These are phyloP conservation scores for Senna tora DNA, from an alignment of 306 rosid genomes.

Conservation along the genomic window DNA sequence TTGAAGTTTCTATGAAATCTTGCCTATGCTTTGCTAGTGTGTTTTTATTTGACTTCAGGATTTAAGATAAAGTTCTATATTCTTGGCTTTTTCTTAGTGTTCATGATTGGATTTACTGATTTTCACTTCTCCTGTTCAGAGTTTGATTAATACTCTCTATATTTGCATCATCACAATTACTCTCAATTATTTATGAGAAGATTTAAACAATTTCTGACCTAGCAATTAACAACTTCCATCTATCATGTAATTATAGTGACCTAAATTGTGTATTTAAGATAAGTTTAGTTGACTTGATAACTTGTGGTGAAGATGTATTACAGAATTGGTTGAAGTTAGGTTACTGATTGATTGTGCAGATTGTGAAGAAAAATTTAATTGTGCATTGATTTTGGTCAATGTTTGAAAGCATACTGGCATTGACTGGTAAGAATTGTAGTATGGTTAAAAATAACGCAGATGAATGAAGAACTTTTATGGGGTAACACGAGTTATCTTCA, in stretches of 20 bases:
- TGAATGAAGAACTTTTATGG: not conserved
- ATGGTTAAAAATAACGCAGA: constrained; percentile 19
- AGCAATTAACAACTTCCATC: not conserved
- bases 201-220: not conserved
- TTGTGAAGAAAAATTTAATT: not conserved
- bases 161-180: constrained; percentile 12
- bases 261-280: constrained; percentile 6
- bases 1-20: constrained; percentile 1
- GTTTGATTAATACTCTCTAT: constrained; percentile 12
- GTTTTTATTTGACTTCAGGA: constrained; percentile 1
- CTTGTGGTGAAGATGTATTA: not conserved
- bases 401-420: not conserved
- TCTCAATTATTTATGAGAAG: constrained; percentile 1
- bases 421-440: constrained; percentile 3
- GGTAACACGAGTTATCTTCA: not conserved
- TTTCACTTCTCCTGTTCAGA: constrained; percentile 8
- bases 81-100: constrained; percentile 6
- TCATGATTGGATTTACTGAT: constrained; percentile 1
- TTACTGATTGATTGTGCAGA: not conserved
- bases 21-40: constrained; percentile 14
- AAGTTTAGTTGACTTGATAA: not conserved
- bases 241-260: constrained; percentile 3
- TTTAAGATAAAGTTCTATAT: not conserved
- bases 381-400: constrained; percentile 2
- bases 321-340: not conserved